These are phyloP conservation scores for Seminavis robusta DNA, from an alignment of 108 stramenopile species.

Conservation along the genomic window DNA sequence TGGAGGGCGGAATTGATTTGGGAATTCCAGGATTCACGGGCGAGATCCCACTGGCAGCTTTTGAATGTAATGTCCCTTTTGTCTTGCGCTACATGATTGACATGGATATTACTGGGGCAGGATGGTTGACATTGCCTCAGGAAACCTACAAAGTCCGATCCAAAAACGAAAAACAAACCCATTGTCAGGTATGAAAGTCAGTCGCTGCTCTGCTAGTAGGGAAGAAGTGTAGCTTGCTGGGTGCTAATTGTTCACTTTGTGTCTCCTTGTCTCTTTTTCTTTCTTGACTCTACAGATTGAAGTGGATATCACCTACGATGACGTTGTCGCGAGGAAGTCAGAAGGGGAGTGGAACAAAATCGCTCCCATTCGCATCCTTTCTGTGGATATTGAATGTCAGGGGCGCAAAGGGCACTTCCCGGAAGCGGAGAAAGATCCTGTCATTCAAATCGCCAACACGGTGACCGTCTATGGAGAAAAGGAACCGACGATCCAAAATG, in stretches of 20 bases:
- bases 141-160: slow-evolving; percentile 79
- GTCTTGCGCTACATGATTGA: slow-evolving; percentile 99
- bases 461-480: slow-evolving; percentile 87
- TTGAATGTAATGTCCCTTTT: slow-evolving; percentile 98
- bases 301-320: slow-evolving; percentile 91
- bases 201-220: background rate
- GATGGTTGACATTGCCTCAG: slow-evolving; percentile 91
- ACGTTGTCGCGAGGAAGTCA: slow-evolving; percentile 81
- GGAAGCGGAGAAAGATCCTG: slow-evolving; percentile 97
- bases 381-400: slow-evolving; percentile 98
- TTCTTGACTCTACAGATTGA: slow-evolving; percentile 59
- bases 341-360: slow-evolving; percentile 96
- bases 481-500: slow-evolving; percentile 84
- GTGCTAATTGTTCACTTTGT: slow-evolving; percentile 5
- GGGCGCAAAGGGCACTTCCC: slow-evolving; percentile 97
- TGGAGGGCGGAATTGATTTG: slow-evolving; percentile 90
- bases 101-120: slow-evolving; percentile 87
- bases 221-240: background rate
- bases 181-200: slow-evolving; percentile 80
- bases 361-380: slow-evolving; percentile 94
- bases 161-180: slow-evolving; percentile 54
- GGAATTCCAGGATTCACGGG: slow-evolving; percentile 39
- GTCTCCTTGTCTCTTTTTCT: background rate
- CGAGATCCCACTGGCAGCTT: slow-evolving; percentile 44
- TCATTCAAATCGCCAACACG: slow-evolving; percentile 99